Evolutionary conservation across 495 filamentous ascomycete genomes (phyloP), one percentile per base, ranked within the genome.

Genomic region (Eremomyces bilateralis): DNA sequence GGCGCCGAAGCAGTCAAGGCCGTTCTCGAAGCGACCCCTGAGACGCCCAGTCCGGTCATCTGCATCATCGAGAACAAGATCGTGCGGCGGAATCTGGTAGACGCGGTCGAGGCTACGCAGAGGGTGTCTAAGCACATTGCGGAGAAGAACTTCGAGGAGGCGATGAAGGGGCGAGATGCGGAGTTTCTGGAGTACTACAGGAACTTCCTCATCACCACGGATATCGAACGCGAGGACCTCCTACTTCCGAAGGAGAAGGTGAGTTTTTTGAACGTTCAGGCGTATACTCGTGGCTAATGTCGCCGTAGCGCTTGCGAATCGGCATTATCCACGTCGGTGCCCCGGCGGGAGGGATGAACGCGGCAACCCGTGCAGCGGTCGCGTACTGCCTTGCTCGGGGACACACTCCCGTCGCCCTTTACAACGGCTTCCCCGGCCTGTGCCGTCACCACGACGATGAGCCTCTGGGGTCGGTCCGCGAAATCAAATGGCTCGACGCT

Each of bases 271-370:
- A 4, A 12, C 12, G 17, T 6, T 17, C 6, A 10, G 20, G 19
- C 13, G 29, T 21, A n/a, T 29, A 21, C 27, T 4, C 8, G 19
- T 27, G 10, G 5, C 20, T 21, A 42, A 13, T 15, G 10, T 15
- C 4, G 25, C 34, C 13, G 6, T 35, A 90, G 79, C 73, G 73
- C 45, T 83, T 94, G 81, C 72, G 70, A 24, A 80, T 99, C 45
- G 88, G 76, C 4, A 85, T 95, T 42, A 76, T 99, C 50, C 91
- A 99, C 47, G 82, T 97, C 37, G 90, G 90, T 43, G 90, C 90
- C 19, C 90, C 90, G 4, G 90, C 90, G n/a, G 90, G 88, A 47
- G 90, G 90, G 50, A 94, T 99, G 74, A 99, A 99, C 56, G 81
- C 84, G 29, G 85, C 90, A 15, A 91, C 91, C 13, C 73, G 90